phyloP scores from a whole-genome alignment of 2,329 filamentous ascomycete species.

The Pezicula carpinea region DNA sequence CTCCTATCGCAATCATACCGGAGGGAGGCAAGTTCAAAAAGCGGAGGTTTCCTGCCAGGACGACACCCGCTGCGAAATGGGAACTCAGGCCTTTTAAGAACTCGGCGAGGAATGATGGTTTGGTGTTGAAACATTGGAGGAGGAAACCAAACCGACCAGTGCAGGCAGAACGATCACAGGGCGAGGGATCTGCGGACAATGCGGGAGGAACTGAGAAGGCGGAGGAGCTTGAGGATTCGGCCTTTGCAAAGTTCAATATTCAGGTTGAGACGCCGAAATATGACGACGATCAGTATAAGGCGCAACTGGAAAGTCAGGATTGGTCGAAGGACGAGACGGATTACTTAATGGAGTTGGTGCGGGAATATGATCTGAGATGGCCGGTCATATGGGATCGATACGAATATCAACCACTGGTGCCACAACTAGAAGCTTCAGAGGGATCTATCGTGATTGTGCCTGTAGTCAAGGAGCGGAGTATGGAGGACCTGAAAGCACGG shows the following conservation, averaged over 20 bases:
- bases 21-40: conserved; percentile 57
- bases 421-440: conserved; percentile 37
- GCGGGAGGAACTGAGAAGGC: conserved; percentile 31
- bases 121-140: conserved; percentile 78
- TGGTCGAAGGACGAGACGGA: conserved; percentile 95
- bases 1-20: conserved; percentile 62
- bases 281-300: conserved; percentile 80
- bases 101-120: conserved; percentile 65
- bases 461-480: conserved; percentile 50
- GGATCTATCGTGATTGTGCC: conserved; percentile 49
- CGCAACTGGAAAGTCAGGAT: conserved; percentile 65
- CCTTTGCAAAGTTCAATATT: conserved; percentile 85
- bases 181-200: conserved; percentile 29
- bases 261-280: conserved; percentile 75
- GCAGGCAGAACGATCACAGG: conserved; percentile 13
- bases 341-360: conserved; percentile 72
- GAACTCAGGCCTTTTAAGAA: conserved; percentile 70
- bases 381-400: conserved; percentile 90
- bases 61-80: conserved; percentile 58
- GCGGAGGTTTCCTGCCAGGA: conserved; percentile 42
- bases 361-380: conserved; percentile 85
- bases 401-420: conserved; percentile 56
- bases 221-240: conserved; percentile 47
- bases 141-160: conserved; percentile 49
- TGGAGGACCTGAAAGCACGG: conserved; percentile 87